Base-by-base conservation (phyloP, 2,329 filamentous ascomycete genomes). In the Chalaropsis ovoidea region DNA sequence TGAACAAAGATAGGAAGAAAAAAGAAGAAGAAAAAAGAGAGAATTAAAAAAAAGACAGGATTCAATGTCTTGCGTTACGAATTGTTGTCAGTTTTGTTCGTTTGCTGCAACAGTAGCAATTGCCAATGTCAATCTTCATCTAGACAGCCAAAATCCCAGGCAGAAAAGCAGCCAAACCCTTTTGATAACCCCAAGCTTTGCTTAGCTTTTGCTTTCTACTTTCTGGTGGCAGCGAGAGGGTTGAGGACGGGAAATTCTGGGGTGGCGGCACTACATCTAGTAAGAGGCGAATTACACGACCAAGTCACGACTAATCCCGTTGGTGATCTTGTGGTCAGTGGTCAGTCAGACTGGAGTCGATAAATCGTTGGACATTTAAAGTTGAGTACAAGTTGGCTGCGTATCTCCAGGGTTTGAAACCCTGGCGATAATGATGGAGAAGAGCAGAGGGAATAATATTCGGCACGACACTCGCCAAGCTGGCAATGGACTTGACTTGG, bases 101-200 rank as follows among this genome's bases (percentile, higher is more conserved):
- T 58, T 17, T n/a, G 24, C 13, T 58, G 52, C 17, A n/a, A 35
- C 17, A 10, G 17, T 58, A 58, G 52, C 24, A n/a, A 58, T 19
- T 58, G 52, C 17, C 52, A 35, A 58, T 35, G 52, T 58, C 22
- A 58, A 58, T 58, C 52, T 58, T 39, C 17, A 58, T 58, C 52
- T 35, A 27, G 52, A 35, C 52, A 39, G 17, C 13, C 24, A 56
- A 35, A 24, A 24, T 24, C 47, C 47, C 1, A 52, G 47, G 47
- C 47, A 39, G 8, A 10, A 39, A 10, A 10, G 35, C 35, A 39
- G 2, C 19, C 47, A 19, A 24, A 58, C 52, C 52, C 52, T 35
- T 31, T 17, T n/a, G 27, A 58, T 58, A 58, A 58, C 52, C 52
- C 52, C 27, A 58, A 35, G 15, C 11, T 39, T 39, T 5, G 11